Base-by-base conservation (phyloP, 306 rosid species). In the Cucurbita moschata region DNA sequence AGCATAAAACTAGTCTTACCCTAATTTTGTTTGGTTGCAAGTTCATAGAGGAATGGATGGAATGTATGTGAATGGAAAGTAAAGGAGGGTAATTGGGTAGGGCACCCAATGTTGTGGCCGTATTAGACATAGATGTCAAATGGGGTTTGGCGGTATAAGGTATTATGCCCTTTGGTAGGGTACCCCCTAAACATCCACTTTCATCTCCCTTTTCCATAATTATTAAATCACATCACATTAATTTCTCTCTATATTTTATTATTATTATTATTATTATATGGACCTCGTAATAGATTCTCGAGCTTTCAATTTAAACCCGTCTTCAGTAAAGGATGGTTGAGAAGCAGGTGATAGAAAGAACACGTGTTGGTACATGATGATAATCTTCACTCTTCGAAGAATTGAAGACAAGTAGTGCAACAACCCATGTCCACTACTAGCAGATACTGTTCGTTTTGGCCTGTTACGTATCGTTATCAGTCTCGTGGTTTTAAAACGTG, bases 101-200 rank as follows among this genome's bases (percentile, higher is more conserved):
- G 87, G 80, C 64, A 82, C 61, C 12, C 12, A 9, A 30, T 83
- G 86, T 71, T 74, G 79, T 76, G 87, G 82, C 82, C 47, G 15
- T 54, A 75, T 71, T 66, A 71, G 86, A 78, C 86, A 80, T 44
- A 14, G 7, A 10, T 77, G 84, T 77, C 81, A 82, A 80, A 79
- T 53, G 49, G 63, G 37, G 56, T 79, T 77, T 44, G 80, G 75
- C 62, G 47, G 57, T 69, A 69, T 69, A 11, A 69, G 73, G 43
- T 30, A 69, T 69, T 57, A 69, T 69, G 58, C 44, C 58, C 73
- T 69, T 3, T 14, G 18, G 58, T 69, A 23, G 73, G 73, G 73
- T 69, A 69, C 57, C 57, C 73, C 73, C 7, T 49, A 69, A 69
- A 69, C 21, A 69, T 69, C 57, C 73, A 69, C 73, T 69, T 69